phyloP scores from a whole-genome alignment of 2,329 filamentous ascomycete species.

The Rhinocladiella mackenziei region DNA sequence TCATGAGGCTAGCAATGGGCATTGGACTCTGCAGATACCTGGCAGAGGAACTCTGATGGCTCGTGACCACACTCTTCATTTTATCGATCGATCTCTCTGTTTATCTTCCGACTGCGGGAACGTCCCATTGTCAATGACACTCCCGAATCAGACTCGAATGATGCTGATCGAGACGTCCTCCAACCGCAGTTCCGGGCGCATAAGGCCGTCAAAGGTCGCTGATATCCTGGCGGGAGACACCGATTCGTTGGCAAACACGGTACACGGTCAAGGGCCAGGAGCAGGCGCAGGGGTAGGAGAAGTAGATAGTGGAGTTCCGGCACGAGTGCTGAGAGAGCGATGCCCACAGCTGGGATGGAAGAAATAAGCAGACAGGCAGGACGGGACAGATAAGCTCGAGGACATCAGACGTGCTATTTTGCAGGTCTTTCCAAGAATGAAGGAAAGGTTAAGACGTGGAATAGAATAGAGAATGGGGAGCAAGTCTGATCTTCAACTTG shows the following conservation, averaged over 20 bases:
- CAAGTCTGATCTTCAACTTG: too few species aligned
- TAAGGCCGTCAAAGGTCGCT: slow-evolving; percentile 45
- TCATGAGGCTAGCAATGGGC: too few species aligned
- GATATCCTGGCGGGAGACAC: slow-evolving; percentile 18
- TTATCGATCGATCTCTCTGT: slow-evolving; percentile 51
- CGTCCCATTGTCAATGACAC: not conserved
- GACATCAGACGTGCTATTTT: too few species aligned
- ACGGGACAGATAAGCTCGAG: too few species aligned
- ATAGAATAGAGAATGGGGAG: too few species aligned
- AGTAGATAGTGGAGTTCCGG: not conserved
- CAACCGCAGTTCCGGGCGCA: slow-evolving; percentile 43
- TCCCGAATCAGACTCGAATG: not conserved
- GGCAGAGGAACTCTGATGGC: slow-evolving; percentile 54
- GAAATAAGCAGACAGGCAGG: too few species aligned
- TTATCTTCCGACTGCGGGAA: not conserved
- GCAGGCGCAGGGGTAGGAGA: too few species aligned
- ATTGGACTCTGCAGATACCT: too few species aligned
- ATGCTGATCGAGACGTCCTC: not conserved
- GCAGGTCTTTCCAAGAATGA: too few species aligned
- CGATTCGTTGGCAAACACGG: not conserved
- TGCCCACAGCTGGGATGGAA: slow-evolving; percentile 18
- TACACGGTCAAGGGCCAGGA: too few species aligned
- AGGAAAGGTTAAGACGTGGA: too few species aligned
- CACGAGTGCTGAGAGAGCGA: slow-evolving; percentile 6
- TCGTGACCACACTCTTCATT: slow-evolving; percentile 55